Evolutionary conservation across 108 stramenopile genomes (phyloP).

Genomic region (Cyclotella distinguenda): DNA sequence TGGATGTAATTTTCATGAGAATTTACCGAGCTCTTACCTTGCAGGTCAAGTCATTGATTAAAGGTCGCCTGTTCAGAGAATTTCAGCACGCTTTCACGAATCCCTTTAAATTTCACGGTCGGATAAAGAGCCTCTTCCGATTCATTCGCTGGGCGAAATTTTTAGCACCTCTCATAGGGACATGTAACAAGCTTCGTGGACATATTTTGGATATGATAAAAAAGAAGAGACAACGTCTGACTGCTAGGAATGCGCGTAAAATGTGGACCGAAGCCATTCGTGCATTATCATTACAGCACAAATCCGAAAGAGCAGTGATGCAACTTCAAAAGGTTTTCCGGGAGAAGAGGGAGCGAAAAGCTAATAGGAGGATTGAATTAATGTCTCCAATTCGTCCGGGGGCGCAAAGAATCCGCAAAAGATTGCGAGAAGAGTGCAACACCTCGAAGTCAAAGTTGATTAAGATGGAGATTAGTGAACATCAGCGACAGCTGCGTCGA

Average conservation of each 20-base stretch:
- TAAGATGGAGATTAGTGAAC: constrained; percentile 27
- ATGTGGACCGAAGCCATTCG: constrained; percentile 34
- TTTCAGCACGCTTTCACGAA: constrained; percentile 23
- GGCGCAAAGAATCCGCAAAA: constrained; percentile 27
- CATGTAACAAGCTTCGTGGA: constrained; percentile 63
- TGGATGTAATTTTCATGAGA: constrained; percentile 14
- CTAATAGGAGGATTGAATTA: constrained; percentile 32
- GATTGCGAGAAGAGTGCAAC: constrained; percentile 31
- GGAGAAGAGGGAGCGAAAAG: constrained; percentile 35
- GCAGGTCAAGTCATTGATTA: constrained; percentile 23
- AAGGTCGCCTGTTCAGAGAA: constrained; percentile 19
- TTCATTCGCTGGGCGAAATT: constrained; percentile 68
- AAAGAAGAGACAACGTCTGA: constrained; percentile 45
- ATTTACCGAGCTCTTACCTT: constrained; percentile 5
- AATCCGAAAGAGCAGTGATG: constrained; percentile 48
- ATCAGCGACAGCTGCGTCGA: constrained; percentile 39
- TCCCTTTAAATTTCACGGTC: constrained; percentile 35
- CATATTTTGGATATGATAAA: constrained; percentile 50
- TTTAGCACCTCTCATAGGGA: constrained; percentile 61
- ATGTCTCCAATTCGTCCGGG: constrained; percentile 14
- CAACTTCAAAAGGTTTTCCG: constrained; percentile 58
- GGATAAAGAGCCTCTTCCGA: constrained; percentile 12
- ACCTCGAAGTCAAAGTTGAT: constrained; percentile 13
- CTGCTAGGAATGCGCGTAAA: constrained; percentile 38
- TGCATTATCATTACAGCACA: constrained; percentile 24